Evolutionary conservation across 306 rosid genomes (phyloP), one percentile per base, ranked within the genome.

Genomic region (Lablab purpureus): DNA sequence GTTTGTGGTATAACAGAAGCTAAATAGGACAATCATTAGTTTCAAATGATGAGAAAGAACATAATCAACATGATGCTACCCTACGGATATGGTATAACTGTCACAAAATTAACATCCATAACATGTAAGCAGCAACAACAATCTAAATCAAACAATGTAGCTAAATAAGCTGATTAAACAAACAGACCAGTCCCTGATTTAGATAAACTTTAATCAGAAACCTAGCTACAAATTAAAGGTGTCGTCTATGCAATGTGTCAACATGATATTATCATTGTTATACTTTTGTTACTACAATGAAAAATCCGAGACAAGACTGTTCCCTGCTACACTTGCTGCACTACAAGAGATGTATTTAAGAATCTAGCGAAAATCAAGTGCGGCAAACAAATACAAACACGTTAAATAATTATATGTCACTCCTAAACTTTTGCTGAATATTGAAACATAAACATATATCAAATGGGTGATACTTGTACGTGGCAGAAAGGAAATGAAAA

Each of bases 11-110:
- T 66, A 71, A 23, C 55, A 60, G 54, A 79, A 47, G 28, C 46
- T 36, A 60, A 71, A 59, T 71, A 59, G 65, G 36, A 22, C 25
- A 47, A 32, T 79, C 64, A 59, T 22, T 46, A 71, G 46, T 45
- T 41, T n/a, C 60, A 67, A 56, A 8, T 30, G 50, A 78, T 55
- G 69, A 68, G 49, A 37, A 68, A 56, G 37, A 41, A 55, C 4
- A 28, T 49, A 55, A 67, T 14, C 60, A 78, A 56, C 30, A 19
- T 28, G n/a, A 55, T 37, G 59, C 25, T 11, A 67, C 52, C 12
- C 7, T 25, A 36, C 1, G 15, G n/a, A n/a, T n/a, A n/a, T n/a
- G n/a, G n/a, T n/a, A n/a, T n/a, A n/a, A n/a, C n/a, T n/a, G n/a
- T n/a, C n/a, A n/a, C 36, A 12, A n/a, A 15, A 17, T 32, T 28